These are phyloP conservation scores for Aureobasidium sp. DNA, from an alignment of 2,329 filamentous ascomycete species.

Conservation along the genomic window DNA sequence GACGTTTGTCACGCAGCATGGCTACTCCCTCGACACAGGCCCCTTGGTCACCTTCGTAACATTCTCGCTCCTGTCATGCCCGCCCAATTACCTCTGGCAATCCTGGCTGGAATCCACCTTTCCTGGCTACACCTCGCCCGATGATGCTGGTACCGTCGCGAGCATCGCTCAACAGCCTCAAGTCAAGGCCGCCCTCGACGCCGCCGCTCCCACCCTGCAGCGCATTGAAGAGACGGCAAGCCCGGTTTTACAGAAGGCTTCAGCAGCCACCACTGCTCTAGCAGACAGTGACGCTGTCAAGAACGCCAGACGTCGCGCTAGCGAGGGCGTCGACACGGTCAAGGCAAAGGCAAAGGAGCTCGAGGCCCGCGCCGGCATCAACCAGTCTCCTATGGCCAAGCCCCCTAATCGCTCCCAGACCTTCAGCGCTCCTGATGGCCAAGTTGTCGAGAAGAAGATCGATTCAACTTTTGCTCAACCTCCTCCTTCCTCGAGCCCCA, in stretches of 20 bases:
- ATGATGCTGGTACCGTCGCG: slow-evolving; percentile 9
- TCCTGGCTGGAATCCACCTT: slow-evolving; percentile 65
- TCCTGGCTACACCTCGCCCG: slow-evolving; percentile 49
- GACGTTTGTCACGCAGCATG: slow-evolving; percentile 34
- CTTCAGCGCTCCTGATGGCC: background rate
- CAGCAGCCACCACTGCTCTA: slow-evolving; percentile 15
- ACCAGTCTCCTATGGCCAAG: background rate
- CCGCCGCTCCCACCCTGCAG: slow-evolving; percentile 1
- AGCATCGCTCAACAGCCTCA: slow-evolving; percentile 15
- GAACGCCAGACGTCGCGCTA: slow-evolving; percentile 6
- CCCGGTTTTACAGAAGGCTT: slow-evolving; percentile 25
- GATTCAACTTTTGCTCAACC: background rate
- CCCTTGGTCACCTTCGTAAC: slow-evolving; percentile 69
- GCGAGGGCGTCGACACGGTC: slow-evolving; percentile 9
- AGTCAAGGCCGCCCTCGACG: slow-evolving; percentile 23
- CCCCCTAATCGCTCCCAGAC: background rate
- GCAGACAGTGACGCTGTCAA: slow-evolving; percentile 8
- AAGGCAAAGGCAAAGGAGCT: slow-evolving; percentile 7
- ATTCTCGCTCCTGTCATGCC: slow-evolving; percentile 63
- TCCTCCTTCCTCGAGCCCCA: background rate
- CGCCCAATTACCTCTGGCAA: slow-evolving; percentile 85
- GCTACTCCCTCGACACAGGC: slow-evolving; percentile 54
- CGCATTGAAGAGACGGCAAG: slow-evolving; percentile 34
- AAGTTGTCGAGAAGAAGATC: slow-evolving; percentile 1
- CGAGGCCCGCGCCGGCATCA: slow-evolving; percentile 8